Conservation (phyloP, 768 basidiomycete species). For the Termitomyces sp. region DNA sequence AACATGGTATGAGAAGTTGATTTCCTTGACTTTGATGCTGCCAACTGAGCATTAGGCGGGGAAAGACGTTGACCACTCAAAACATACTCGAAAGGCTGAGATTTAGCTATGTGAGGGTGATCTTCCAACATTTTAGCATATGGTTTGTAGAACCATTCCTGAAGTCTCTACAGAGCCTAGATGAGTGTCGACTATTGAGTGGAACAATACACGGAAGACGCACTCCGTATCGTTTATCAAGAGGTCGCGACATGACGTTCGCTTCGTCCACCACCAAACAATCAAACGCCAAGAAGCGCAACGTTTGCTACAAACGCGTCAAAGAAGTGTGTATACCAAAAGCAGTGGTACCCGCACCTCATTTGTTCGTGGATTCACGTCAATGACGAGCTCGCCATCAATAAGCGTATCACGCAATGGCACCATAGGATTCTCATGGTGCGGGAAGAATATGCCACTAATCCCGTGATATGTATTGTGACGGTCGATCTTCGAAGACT, state of each 20-base stretch:
- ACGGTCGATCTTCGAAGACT: constrained; percentile 73
- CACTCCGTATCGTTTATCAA: constrained; percentile 90
- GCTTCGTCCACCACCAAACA: constrained; percentile 82
- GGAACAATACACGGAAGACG: constrained; percentile 17
- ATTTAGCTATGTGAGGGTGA: constrained; percentile 57
- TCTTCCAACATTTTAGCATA: constrained; percentile 64
- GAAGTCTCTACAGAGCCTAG: constrained; percentile 55
- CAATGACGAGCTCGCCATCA: constrained; percentile 92
- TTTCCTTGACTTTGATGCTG: constrained; percentile 85
- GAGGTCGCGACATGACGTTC: constrained; percentile 78
- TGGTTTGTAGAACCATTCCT: constrained; percentile 78
- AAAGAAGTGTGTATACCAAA: background rate
- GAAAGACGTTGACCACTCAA: background rate
- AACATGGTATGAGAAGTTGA: constrained; percentile 81
- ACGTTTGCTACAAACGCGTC: constrained; percentile 51
- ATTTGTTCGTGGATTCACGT: constrained; percentile 73
- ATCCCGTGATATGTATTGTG: constrained; percentile 81
- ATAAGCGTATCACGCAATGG: constrained; percentile 77
- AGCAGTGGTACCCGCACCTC: constrained; percentile 34
- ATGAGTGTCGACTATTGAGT: background rate
- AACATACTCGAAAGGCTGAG: constrained; percentile 80
- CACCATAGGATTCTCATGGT: constrained; percentile 63
- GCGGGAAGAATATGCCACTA: constrained; percentile 81
- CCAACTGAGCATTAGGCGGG: constrained; percentile 7
- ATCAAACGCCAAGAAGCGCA: constrained; percentile 87